A percentile compares a stretch with the other conserved stretches of the same genome.
These are phyloP conservation scores for Apostasia shenzhenica DNA, from an alignment of 106 monocot species.

Conservation along the genomic window DNA sequence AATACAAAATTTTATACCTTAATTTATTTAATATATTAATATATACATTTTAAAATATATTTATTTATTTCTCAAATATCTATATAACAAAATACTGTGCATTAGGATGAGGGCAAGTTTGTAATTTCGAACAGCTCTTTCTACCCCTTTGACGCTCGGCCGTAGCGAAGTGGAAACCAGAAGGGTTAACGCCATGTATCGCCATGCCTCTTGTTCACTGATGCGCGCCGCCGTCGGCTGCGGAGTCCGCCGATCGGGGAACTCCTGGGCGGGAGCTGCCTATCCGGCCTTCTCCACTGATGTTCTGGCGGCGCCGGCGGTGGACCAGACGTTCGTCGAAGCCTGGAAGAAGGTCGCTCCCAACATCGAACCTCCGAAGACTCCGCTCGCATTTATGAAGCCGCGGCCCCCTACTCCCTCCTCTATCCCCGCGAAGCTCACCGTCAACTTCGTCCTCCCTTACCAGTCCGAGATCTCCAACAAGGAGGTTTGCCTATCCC, in stretches of 20 bases:
- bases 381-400: constrained; percentile 80
- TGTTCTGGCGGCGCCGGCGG: constrained; percentile 27
- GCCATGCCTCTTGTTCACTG: constrained; percentile 22
- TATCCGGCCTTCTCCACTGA: constrained; percentile 25
- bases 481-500: constrained; percentile 54
- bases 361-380: constrained; percentile 81
- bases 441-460: constrained; percentile 92
- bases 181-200: constrained; percentile 10
- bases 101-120: no score
- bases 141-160: no score
- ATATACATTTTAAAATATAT: no score
- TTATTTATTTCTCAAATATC: no score
- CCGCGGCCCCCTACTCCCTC: constrained; percentile 69
- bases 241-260: background rate
- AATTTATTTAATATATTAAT: no score
- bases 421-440: constrained; percentile 83
- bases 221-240: constrained; percentile 5
- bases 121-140: no score
- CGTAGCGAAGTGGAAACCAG: no score
- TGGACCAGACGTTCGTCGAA: constrained; percentile 55
- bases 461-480: constrained; percentile 84
- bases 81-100: no score
- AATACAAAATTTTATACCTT: no score
- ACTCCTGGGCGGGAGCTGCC: background rate
- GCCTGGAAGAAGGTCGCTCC: constrained; percentile 91